Base-by-base conservation (phyloP, 805 yeast genomes). In the Ogataea pilisensis region DNA sequence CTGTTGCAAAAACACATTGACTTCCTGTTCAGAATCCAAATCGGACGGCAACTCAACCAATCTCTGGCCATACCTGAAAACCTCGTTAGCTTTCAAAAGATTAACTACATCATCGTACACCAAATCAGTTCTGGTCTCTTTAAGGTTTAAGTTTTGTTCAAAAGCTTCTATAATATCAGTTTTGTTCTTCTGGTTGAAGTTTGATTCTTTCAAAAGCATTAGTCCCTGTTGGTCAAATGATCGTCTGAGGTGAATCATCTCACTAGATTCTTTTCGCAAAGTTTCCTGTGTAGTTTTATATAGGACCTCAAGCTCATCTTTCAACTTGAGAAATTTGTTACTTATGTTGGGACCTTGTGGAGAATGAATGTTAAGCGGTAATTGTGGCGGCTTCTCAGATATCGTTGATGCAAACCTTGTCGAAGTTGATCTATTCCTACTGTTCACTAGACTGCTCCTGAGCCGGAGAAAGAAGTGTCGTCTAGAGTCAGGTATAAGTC, bases 1-100 rank as follows among this genome's bases (percentile, higher is more conserved):
- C 11, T 17, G 16, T 6, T n/a, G 22, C 5, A 48, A 20, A 34
- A 31, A 42, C 5, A 5, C 7, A 40, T 48, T 43, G 18, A 45
- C 4, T 11, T 22, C 37, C 3, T n/a, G 24, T 8, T 13, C 17
- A 6, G 34, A 35, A 9, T 27, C 22, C 19, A 22, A 25, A 13
- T 22, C 35, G 6, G 4, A n/a, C 7, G 29, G 35, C 8, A 39
- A n/a, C 16, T 21, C 39, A 11, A 43, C 40, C 13, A 45, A 12
- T 6, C 14, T n/a, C 20, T 13, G 20, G 13, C 28, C 21, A 5
- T 14, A 5, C 8, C 12, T 4, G 21, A 32, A 28, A 4, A n/a
- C 17, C 6, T n/a, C 19, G n/a, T 18, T 19, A 16, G 34, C 19
- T 20, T 18, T 22, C 6, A 14, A 11, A 27, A 35, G 19, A 5